These are phyloP conservation scores for Trametes meyenii DNA, from an alignment of 768 basidiomycete genomes.

Conservation along the genomic window DNA sequence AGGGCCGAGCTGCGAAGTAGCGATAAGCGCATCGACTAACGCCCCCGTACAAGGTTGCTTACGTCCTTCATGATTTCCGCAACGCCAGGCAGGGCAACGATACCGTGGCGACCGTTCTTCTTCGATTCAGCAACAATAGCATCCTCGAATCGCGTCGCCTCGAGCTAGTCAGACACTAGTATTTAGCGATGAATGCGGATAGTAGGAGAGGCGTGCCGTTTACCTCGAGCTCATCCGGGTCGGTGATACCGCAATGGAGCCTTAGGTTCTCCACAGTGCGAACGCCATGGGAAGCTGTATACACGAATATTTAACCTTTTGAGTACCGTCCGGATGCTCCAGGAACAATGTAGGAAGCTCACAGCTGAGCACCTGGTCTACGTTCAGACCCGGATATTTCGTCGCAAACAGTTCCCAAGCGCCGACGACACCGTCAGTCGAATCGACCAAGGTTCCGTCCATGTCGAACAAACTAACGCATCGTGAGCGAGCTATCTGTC, in stretches of 20 bases:
- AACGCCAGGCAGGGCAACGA: constrained; percentile 77
- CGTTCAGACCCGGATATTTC: constrained; percentile 67
- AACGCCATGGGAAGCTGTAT: constrained; percentile 74
- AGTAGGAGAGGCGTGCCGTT: constrained; percentile 6
- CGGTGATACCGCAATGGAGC: constrained; percentile 68
- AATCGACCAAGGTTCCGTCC: constrained; percentile 84
- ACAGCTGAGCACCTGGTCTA: constrained; percentile 65
- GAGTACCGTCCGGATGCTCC: too few species aligned
- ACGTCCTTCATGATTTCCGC: constrained; percentile 59
- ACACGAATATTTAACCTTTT: neutral
- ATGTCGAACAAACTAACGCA: constrained; percentile 70
- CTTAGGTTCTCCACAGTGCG: constrained; percentile 82
- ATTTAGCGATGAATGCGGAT: neutral
- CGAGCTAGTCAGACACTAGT: constrained; percentile 45
- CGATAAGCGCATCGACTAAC: neutral
- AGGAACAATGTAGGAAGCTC: constrained; percentile 30
- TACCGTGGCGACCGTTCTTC: constrained; percentile 57
- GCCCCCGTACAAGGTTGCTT: constrained; percentile 16
- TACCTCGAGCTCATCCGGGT: constrained; percentile 73
- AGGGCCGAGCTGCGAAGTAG: constrained; percentile 16
- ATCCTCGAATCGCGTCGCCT: constrained; percentile 77
- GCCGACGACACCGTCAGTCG: constrained; percentile 78
- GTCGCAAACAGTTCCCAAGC: constrained; percentile 81
- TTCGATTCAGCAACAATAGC: constrained; percentile 70
- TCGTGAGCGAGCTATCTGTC: neutral